Evolutionary conservation across 192 early-diverging fungal species (phyloP).

Genomic region (Endogone sp.): DNA sequence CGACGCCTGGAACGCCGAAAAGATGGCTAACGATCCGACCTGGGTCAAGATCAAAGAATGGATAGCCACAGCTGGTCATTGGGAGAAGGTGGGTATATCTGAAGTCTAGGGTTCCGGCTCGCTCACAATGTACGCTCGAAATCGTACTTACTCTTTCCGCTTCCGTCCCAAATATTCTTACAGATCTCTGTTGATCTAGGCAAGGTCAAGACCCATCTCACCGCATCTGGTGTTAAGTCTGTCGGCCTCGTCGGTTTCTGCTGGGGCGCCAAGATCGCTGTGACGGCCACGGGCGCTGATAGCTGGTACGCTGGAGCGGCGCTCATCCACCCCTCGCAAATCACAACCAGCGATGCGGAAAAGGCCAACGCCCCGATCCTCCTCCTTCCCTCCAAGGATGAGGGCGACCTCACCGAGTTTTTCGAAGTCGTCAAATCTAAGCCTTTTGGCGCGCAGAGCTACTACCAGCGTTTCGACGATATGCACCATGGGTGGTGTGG

Average conservation of each 20-base stretch:
- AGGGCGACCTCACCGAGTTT: slow-evolving; percentile 31
- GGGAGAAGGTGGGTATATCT: neutral
- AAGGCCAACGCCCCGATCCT: slow-evolving; percentile 50
- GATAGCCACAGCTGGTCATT: neutral
- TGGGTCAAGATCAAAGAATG: slow-evolving; percentile 26
- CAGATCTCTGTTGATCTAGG: neutral
- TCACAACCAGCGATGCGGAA: slow-evolving; percentile 33
- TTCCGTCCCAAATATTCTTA: no score
- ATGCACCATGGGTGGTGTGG: slow-evolving; percentile 46
- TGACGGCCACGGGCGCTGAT: slow-evolving; percentile 36
- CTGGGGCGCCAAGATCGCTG: slow-evolving; percentile 58
- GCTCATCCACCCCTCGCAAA: slow-evolving; percentile 54
- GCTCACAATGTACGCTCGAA: no score
- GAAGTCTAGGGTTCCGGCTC: no score
- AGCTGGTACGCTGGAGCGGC: slow-evolving; percentile 39
- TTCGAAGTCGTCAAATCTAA: slow-evolving; percentile 27
- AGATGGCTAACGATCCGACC: slow-evolving; percentile 25
- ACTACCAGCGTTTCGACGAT: slow-evolving; percentile 41
- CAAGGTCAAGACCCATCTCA: slow-evolving; percentile 24
- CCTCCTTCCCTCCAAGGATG: slow-evolving; percentile 53
- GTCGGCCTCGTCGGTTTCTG: slow-evolving; percentile 58
- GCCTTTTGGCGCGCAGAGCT: slow-evolving; percentile 32
- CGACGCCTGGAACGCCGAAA: slow-evolving; percentile 27
- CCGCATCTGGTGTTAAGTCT: slow-evolving; percentile 27
- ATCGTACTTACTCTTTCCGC: no score